Evolutionary conservation across 805 yeast genomes (phyloP), one percentile per base, ranked within the genome.

Genomic region (Teunomyces aglyptinius): DNA sequence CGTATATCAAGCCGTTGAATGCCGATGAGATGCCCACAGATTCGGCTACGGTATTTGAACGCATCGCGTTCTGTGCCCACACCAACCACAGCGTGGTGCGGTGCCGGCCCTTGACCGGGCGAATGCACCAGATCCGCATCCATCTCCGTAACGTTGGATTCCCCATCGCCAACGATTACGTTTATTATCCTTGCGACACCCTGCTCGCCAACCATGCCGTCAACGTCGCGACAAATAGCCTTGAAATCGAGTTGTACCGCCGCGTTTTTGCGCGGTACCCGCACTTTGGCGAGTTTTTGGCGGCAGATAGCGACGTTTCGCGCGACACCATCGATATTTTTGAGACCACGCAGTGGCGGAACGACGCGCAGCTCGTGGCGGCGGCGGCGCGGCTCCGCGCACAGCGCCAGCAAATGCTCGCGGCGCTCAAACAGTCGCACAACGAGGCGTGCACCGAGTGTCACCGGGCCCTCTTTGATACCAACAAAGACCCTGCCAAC

Each of bases 151-250:
- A 77, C 50, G 41, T 79, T 49, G 74, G 75, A 0, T 57, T 50
- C 59, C 97, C 98, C 0, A 92, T 92, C 39, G 89, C 87, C 3
- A 91, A 92, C 61, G 99, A 92, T 63, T 61, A 58, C 22, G 54
- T 63, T 10, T 73, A 73, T 49, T 61, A 64, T 43, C 59, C 61
- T 1, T 36, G 20, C 4, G 46, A 44, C 20, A 22, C 32, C 3
- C 35, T 38, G 5, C 19, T 45, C 10, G 34, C 46, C 13, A 52
- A 46, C 32, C 47, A 49, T 8, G 45, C 44, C 3, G 51, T 58
- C 16, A 57, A 59, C 24, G 28, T 13, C 7, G n/a, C 54, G 6
- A 61, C 53, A 28, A 59, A 58, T 34, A 44, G 49, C 1, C 41
- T 65, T 2, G 73, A 67, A 44, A 33, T 45, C 19, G 50, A 54